Evolutionary conservation across 2,329 filamentous ascomycete genomes (phyloP).

Genomic region (Botrytis squamosa): DNA sequence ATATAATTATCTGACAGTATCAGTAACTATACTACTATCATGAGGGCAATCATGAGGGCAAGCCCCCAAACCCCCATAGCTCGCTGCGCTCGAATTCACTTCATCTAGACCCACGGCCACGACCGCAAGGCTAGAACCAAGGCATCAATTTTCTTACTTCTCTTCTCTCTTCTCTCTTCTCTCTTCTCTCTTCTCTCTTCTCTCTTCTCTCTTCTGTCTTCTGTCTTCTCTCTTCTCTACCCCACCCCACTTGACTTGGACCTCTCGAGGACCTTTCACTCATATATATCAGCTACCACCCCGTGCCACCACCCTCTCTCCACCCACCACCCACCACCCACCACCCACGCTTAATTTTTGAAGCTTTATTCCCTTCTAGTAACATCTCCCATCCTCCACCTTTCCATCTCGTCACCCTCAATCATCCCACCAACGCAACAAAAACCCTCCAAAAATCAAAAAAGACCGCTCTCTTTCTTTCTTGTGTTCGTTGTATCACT

Average conservation of each 20-base stretch:
- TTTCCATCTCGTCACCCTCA: conserved; percentile 9
- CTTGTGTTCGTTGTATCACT: conserved; percentile 5
- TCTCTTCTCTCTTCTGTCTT: background rate
- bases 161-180: background rate
- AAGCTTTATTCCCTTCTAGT: background rate
- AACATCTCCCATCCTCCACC: conserved; percentile 7
- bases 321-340: no score
- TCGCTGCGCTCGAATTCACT: background rate
- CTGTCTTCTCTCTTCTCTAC: background rate
- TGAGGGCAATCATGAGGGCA: background rate
- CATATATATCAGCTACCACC: background rate
- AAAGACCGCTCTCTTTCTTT: background rate
- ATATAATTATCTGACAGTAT: background rate
- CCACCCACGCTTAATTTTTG: conserved; percentile 5
- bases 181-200: background rate
- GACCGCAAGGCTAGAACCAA: background rate
- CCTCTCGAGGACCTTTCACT: background rate
- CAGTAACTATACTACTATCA: background rate
- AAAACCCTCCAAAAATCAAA: background rate
- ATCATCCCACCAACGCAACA: conserved; percentile 1
- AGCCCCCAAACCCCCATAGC: background rate
- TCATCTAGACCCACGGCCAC: background rate
- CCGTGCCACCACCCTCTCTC: background rate
- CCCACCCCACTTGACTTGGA: background rate
- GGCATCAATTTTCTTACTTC: background rate